These are phyloP conservation scores for Chenopodium formosanum DNA, from an alignment of 148 eudicot genomes.

Conservation along the genomic window DNA sequence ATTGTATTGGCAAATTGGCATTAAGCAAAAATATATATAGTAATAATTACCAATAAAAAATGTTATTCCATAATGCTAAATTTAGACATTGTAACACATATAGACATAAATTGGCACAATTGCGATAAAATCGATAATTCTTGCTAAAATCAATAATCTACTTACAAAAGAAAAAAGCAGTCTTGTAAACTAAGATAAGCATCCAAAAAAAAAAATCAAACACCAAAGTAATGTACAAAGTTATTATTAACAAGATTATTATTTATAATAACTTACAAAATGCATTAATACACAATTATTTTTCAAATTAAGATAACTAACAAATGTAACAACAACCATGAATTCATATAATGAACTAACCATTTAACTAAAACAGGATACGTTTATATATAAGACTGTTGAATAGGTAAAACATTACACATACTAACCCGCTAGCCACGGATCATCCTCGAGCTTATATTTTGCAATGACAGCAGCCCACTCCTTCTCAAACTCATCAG, in stretches of 20 bases:
- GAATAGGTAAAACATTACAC: no score
- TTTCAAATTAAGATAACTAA: no score
- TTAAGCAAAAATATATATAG: background rate
- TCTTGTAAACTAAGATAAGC: slow-evolving; percentile 1
- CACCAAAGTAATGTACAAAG: background rate
- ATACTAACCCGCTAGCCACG: no score
- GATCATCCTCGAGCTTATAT: no score
- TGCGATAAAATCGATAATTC: background rate
- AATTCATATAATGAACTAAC: no score
- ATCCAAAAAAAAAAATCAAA: background rate
- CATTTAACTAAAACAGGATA: no score
- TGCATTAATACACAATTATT: background rate
- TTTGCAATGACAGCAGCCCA: no score
- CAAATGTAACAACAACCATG: no score
- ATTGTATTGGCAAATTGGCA: background rate
- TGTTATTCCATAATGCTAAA: background rate
- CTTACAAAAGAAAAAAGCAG: background rate
- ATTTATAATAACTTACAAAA: background rate
- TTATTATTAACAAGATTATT: background rate
- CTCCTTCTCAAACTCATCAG: no score
- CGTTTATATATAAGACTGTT: no score
- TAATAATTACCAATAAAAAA: background rate
- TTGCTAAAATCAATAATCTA: background rate
- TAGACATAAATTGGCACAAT: background rate
- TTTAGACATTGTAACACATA: background rate